Base-by-base conservation (phyloP, 306 rosid genomes). In the Ormosia emarginata region DNA sequence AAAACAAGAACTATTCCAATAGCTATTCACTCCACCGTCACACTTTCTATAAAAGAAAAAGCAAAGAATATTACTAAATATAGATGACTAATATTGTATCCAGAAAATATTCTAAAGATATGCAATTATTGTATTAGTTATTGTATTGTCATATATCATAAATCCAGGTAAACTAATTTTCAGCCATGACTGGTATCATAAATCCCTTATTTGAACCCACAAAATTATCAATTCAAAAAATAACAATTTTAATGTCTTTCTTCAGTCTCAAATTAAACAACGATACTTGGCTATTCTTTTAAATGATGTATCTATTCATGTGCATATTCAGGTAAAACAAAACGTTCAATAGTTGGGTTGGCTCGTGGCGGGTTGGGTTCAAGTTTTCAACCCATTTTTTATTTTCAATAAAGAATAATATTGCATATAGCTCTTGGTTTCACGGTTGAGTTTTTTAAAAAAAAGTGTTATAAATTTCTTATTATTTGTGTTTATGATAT, bases 221-320 rank as follows among this genome's bases (percentile, higher is more conserved):
- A 30, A 55, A 73, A 55, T 5, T 70, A 46, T 47, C 13, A 57
- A 44, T 59, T 34, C 12, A 59, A 4, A 34, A 74, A 37, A 70
- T 13, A 71, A 71, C 11, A 71, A 32, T 15, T 15, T 69, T 47
- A 47, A 36, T 47, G 34, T 37, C 17, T 64, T 77, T 12, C 56
- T 71, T 80, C 73, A 13, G 18, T 62, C 55, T 75, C 67, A 36
- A 71, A 34, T 61, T 47, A 18, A 58, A 70, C 57, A 59, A 58
- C 44, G 17, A 67, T 15, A 66, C 15, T 32, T 11, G 30, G 52
- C 40, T 7, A 47, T 43, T 32, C 53, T 59, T 80, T 79, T 8
- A 41, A 41, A 80, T 71, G 50, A 61, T 29, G 30, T 29, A 12
- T 71, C 30, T 8, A 55, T 18, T n/a, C 47, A 71, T 47, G 36